phyloP scores from a whole-genome alignment of 108 stramenopile genomes.

The Phaeodactylum tricornutum region DNA sequence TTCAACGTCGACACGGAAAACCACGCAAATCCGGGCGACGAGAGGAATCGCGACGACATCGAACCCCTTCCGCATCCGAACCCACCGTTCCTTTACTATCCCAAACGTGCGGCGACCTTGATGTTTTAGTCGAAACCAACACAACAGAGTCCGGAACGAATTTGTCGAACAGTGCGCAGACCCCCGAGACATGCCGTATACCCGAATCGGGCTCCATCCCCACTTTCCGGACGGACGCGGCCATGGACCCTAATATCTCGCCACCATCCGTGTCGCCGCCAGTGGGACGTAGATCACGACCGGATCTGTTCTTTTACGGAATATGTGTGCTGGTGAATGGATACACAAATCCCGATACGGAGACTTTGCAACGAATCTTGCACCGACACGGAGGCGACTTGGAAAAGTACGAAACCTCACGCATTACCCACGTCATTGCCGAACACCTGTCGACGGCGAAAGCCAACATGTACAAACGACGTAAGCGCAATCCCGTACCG shows the following conservation, averaged over 20 bases:
- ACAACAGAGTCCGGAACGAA: not conserved
- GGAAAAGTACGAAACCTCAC: constrained; percentile 73
- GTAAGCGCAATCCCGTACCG: constrained; percentile 43
- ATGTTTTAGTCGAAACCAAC: not conserved
- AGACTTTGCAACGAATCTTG: constrained; percentile 55
- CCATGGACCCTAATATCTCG: constrained; percentile 10
- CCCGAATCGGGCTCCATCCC: too few species aligned
- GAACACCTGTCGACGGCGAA: constrained; percentile 67
- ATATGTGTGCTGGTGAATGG: constrained; percentile 69
- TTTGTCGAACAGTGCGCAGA: not conserved
- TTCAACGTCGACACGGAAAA: constrained; percentile 1
- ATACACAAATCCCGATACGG: constrained; percentile 58
- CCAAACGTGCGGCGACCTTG: not conserved
- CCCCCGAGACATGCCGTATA: not conserved
- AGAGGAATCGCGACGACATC: not conserved
- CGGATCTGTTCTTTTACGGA: constrained; percentile 67
- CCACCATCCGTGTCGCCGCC: not conserved
- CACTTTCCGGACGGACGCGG: too few species aligned
- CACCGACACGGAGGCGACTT: constrained; percentile 71
- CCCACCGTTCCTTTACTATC: too few species aligned
- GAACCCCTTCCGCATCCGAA: too few species aligned
- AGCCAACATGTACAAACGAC: constrained; percentile 65
- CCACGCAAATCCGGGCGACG: not conserved
- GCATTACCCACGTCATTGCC: constrained; percentile 76
- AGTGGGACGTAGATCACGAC: constrained; percentile 9